Percentiles rank a stretch among this genome's conserved stretches.
Conservation (phyloP, 2,329 filamentous ascomycete species). For the Lasiodiplodia gonubiensis region DNA sequence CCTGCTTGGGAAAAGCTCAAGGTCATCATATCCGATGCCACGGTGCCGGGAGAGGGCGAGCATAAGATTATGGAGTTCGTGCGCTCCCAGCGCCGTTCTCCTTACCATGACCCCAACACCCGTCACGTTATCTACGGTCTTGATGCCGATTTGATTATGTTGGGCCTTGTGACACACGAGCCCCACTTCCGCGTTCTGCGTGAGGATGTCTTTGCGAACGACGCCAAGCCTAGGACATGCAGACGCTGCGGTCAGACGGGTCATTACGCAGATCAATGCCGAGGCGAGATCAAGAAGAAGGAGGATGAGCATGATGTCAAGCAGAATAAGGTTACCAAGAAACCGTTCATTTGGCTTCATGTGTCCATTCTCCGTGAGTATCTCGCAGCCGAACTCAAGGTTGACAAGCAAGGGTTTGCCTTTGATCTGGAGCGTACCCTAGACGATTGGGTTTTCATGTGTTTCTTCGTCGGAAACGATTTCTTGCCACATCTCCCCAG, state of each 20-base stretch:
- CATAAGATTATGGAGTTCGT: conserved; percentile 99
- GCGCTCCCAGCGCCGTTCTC: conserved; percentile 86
- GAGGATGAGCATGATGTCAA: conserved; percentile 83
- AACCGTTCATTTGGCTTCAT: conserved; percentile 98
- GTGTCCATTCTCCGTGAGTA: conserved; percentile 92
- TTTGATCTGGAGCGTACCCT: conserved; percentile 94
- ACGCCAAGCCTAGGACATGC: conserved; percentile 83
- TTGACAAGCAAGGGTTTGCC: conserved; percentile 80
- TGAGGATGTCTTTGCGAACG: conserved; percentile 95
- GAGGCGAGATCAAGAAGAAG: conserved; percentile 78
- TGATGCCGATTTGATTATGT: conserved; percentile 98
- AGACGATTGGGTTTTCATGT: conserved; percentile 99
- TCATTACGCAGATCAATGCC: conserved; percentile 86
- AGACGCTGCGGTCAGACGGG: conserved; percentile 90
- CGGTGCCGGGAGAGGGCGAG: conserved; percentile 95
- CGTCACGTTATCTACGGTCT: conserved; percentile 97
- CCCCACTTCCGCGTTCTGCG: conserved; percentile 94
- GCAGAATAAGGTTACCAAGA: conserved; percentile 70
- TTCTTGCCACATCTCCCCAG: conserved; percentile 97
- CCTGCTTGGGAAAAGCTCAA: conserved; percentile 91
- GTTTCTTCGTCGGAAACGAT: conserved; percentile 98
- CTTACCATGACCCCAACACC: conserved; percentile 94
- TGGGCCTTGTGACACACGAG: conserved; percentile 95
- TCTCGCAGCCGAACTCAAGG: conserved; percentile 83
- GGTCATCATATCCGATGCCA: conserved; percentile 97